Percentiles rank a stretch among this genome's conserved stretches.
phyloP scores from a whole-genome alignment of 1,139 yeast species.

The Candida glucosophila region DNA sequence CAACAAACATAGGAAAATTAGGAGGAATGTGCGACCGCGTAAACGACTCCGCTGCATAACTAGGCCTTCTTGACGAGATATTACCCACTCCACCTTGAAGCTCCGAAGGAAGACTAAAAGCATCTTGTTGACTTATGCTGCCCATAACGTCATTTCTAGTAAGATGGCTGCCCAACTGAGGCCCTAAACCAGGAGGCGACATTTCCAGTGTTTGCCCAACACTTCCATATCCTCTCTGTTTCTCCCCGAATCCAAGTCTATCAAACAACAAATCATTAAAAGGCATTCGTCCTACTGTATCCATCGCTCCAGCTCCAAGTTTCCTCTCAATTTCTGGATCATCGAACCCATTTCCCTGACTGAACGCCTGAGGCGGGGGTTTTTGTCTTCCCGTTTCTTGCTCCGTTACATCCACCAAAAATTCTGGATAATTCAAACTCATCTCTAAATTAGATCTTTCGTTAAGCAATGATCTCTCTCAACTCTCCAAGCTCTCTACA shows the following conservation, averaged over 20 bases:
- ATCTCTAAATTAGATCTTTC: constrained; percentile 9
- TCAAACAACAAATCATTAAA: constrained; percentile 1
- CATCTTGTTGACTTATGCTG: constrained; percentile 6
- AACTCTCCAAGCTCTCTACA: too few species aligned
- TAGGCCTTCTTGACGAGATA: constrained; percentile 55
- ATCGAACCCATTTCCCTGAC: too few species aligned
- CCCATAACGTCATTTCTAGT: too few species aligned
- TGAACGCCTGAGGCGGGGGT: constrained; percentile 1
- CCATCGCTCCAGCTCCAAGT: too few species aligned
- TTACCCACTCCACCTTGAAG: constrained; percentile 58
- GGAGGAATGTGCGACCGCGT: constrained; percentile 21
- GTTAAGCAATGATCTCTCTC: background rate
- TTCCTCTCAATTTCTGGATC: too few species aligned
- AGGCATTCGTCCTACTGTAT: background rate
- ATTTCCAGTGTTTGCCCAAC: background rate
- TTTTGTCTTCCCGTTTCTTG: background rate
- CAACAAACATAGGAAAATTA: constrained; percentile 2
- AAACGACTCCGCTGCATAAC: constrained; percentile 55
- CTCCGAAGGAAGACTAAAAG: constrained; percentile 47
- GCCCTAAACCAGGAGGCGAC: constrained; percentile 1
- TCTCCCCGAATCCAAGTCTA: background rate
- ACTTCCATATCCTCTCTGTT: background rate
- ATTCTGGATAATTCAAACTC: constrained; percentile 33
- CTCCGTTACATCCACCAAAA: constrained; percentile 11
- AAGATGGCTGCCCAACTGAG: too few species aligned